A percentile compares a stretch with the other conserved stretches of the same genome.
Evolutionary conservation across 345 rosid species (phyloP).

Genomic region (Euclidium syriacum): DNA sequence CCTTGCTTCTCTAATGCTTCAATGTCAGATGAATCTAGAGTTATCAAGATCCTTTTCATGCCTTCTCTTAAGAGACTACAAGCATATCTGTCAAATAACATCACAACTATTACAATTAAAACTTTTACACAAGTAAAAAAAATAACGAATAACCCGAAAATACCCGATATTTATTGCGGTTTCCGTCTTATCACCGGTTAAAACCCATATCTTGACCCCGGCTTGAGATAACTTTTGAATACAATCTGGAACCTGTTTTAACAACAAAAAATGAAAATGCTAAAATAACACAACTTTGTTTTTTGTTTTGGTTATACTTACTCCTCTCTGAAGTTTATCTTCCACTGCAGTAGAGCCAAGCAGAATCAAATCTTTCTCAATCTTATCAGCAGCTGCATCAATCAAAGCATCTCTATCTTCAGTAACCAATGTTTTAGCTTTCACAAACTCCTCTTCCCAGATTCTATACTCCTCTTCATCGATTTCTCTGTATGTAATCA

Average conservation of each 20-base stretch:
- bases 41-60: slow-evolving; percentile 58
- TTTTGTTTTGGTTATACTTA: slow-evolving; percentile 29
- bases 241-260: slow-evolving; percentile 66
- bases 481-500: slow-evolving; percentile 69
- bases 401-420: slow-evolving; percentile 49
- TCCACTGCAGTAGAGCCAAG: slow-evolving; percentile 96
- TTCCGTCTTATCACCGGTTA: slow-evolving; percentile 92
- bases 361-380: slow-evolving; percentile 70
- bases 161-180: slow-evolving; percentile 95
- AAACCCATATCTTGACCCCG: slow-evolving; percentile 74
- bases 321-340: slow-evolving; percentile 90
- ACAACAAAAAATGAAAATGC: not conserved
- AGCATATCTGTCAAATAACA: slow-evolving; percentile 53
- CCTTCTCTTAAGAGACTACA: slow-evolving; percentile 70
- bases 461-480: slow-evolving; percentile 48
- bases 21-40: slow-evolving; percentile 61
- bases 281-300: not conserved
- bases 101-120: slow-evolving; percentile 9
- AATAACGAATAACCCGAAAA: not conserved
- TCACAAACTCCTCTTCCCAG: slow-evolving; percentile 57
- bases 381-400: slow-evolving; percentile 51
- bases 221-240: slow-evolving; percentile 77
- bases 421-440: slow-evolving; percentile 51
- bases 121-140: not conserved
- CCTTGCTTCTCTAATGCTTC: slow-evolving; percentile 56